Conservation (phyloP, 2,329 filamentous ascomycete species). For the Bipolaris bicolor region DNA sequence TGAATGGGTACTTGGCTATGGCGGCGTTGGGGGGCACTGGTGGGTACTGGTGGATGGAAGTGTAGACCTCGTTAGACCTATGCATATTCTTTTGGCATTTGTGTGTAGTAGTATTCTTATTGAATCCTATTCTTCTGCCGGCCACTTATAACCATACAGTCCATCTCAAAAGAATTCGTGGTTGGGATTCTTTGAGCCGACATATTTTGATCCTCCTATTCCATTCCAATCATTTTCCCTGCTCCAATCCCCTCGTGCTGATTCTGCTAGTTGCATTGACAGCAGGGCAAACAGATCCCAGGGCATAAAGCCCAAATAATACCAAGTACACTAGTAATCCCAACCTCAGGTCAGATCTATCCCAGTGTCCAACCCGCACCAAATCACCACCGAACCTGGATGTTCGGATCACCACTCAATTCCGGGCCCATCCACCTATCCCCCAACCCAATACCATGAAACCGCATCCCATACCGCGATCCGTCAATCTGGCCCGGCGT, state of each 20-base stretch:
- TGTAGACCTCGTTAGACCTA: not conserved
- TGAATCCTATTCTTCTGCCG: not conserved
- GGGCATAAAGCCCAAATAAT: too few species aligned
- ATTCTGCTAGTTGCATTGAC: too few species aligned
- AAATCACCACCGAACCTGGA: not conserved
- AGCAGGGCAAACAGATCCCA: too few species aligned
- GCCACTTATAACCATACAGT: too few species aligned
- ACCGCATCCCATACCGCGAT: slow-evolving; percentile 25
- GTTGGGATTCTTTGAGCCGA: too few species aligned
- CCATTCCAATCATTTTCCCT: too few species aligned
- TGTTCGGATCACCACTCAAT: not conserved
- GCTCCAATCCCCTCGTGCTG: too few species aligned
- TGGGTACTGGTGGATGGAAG: too few species aligned
- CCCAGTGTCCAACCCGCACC: not conserved
- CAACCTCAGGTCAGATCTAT: too few species aligned
- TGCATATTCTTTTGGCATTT: not conserved
- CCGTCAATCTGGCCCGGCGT: slow-evolving; percentile 25
- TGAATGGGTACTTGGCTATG: not conserved
- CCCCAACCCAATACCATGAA: slow-evolving; percentile 19
- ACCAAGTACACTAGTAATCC: too few species aligned
- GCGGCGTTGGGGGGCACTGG: not conserved
- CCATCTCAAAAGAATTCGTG: not conserved
- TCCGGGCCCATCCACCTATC: slow-evolving; percentile 23
- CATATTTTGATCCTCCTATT: too few species aligned
- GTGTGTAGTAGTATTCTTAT: not conserved